These are phyloP conservation scores for Naganishia antarctica DNA, from an alignment of 768 basidiomycete species.

Conservation along the genomic window DNA sequence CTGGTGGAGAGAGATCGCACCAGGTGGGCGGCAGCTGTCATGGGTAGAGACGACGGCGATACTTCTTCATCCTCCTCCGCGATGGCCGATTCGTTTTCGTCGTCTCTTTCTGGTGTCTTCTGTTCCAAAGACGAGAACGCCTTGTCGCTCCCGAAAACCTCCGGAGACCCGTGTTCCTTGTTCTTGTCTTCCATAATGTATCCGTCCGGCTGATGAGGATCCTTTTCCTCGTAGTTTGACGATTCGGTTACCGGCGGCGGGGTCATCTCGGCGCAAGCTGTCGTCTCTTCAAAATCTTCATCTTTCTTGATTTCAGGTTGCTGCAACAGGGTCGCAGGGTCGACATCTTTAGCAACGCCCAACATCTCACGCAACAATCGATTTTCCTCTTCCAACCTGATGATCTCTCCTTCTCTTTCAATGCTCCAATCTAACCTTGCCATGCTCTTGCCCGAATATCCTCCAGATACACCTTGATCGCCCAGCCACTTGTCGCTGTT, in stretches of 20 bases:
- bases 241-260: neutral
- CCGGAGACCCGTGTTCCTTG: neutral
- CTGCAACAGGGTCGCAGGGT: neutral
- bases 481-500: constrained; percentile 32
- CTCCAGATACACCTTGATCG: constrained; percentile 37
- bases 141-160: neutral
- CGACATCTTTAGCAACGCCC: constrained; percentile 53
- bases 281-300: neutral
- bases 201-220: neutral
- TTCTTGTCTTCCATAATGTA: neutral
- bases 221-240: neutral
- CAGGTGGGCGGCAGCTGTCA: constrained; percentile 7
- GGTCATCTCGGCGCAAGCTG: neutral
- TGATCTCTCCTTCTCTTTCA: constrained; percentile 81
- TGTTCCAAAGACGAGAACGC: too few species aligned
- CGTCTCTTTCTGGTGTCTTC: neutral
- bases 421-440: constrained; percentile 70
- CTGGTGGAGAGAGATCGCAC: constrained; percentile 4
- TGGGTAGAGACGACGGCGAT: neutral
- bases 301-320: neutral
- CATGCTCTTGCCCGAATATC: constrained; percentile 47
- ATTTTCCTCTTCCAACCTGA: constrained; percentile 77
- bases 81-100: neutral
- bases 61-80: constrained; percentile 3
- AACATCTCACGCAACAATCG: constrained; percentile 67